Conservation (phyloP, 306 rosid species). For the Alnus glutinosa region DNA sequence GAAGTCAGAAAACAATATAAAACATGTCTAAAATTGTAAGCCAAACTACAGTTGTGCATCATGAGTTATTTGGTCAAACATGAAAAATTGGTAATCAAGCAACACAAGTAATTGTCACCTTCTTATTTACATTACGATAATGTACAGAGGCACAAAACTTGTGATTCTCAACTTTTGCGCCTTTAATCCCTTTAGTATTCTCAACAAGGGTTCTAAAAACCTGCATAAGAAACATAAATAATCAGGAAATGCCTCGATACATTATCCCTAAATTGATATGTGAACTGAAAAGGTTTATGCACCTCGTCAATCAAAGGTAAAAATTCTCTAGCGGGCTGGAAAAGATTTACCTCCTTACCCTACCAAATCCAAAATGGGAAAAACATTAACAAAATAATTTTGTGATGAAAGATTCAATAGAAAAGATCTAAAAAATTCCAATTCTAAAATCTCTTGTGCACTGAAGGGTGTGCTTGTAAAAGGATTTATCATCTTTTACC, state of each 20-base stretch:
- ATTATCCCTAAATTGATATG: background rate
- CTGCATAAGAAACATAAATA: conserved; percentile 34
- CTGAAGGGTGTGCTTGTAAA: background rate
- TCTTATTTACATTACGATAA: conserved; percentile 92
- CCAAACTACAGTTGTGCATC: background rate
- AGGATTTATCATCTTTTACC: conserved; percentile 33
- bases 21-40: background rate
- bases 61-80: background rate
- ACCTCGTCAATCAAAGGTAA: conserved; percentile 88
- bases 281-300: conserved; percentile 1
- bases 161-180: conserved; percentile 88
- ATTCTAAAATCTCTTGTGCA: background rate
- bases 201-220: conserved; percentile 82
- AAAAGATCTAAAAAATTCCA: background rate
- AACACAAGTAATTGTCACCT: conserved; percentile 35
- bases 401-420: background rate
- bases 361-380: conserved; percentile 29
- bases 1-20: conserved; percentile 21
- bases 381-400: background rate
- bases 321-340: conserved; percentile 90
- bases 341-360: conserved; percentile 78
- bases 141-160: conserved; percentile 95
- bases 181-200: conserved; percentile 64
- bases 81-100: background rate
- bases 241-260: background rate